phyloP scores from a whole-genome alignment of 2,329 filamentous ascomycete genomes.

The Cordyceps tenuipes region DNA sequence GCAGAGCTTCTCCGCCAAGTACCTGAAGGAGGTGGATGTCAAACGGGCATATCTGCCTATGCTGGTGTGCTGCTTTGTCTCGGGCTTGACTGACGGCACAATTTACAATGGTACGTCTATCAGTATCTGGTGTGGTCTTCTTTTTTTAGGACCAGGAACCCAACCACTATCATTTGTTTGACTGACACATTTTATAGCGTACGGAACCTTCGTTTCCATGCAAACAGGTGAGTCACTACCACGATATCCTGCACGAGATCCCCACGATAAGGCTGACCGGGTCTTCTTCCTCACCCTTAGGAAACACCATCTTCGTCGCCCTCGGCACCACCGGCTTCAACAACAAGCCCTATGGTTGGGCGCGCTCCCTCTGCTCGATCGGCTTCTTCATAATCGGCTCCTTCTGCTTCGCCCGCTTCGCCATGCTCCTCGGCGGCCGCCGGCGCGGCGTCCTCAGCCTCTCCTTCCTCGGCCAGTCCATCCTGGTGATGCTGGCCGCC shows the following conservation, averaged over 20 bases:
- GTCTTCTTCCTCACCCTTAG: conserved; percentile 18
- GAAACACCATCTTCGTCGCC: conserved; percentile 56
- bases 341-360: conserved; percentile 42
- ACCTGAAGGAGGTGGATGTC: conserved; percentile 14
- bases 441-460: conserved; percentile 34
- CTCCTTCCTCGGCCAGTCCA: conserved; percentile 44
- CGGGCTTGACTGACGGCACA: conserved; percentile 32
- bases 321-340: conserved; percentile 46
- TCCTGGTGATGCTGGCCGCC: conserved; percentile 44
- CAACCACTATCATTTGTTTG: neutral
- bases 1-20: conserved; percentile 4
- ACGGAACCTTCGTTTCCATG: conserved; percentile 32
- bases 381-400: conserved; percentile 45
- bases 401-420: conserved; percentile 30
- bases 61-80: conserved; percentile 31
- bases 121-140: neutral
- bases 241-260: neutral
- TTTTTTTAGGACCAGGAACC: neutral
- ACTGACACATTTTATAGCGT: conserved; percentile 16
- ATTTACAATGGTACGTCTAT: conserved; percentile 26
- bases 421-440: conserved; percentile 25
- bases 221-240: conserved; percentile 23
- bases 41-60: conserved; percentile 27
- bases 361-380: conserved; percentile 41
- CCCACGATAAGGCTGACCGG: neutral